Evolutionary conservation across 2,329 filamentous ascomycete species (phyloP).

Genomic region (Alternaria arbusti): DNA sequence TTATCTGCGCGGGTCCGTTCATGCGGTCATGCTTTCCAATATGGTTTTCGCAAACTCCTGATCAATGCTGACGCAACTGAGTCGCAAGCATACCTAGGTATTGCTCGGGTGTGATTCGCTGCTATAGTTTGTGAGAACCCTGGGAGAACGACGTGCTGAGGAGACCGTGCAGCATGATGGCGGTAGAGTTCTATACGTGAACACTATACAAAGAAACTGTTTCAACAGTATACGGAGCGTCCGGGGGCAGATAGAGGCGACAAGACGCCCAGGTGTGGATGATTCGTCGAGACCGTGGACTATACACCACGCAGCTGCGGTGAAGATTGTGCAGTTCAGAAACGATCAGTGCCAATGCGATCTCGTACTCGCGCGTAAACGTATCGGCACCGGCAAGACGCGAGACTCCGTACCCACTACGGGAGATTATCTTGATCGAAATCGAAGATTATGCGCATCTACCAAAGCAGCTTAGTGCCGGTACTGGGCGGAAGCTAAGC

Average conservation of each 20-base stretch:
- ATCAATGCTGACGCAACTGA: background rate
- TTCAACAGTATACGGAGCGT: background rate
- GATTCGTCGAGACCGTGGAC: background rate
- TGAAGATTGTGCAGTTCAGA: background rate
- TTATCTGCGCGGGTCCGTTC: background rate
- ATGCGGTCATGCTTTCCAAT: background rate
- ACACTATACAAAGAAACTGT: background rate
- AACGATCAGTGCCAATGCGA: background rate
- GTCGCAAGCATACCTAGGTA: background rate
- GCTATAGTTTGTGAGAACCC: background rate
- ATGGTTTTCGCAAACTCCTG: background rate
- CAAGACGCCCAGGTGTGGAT: background rate
- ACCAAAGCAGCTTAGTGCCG: slow-evolving; percentile 1
- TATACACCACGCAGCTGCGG: background rate
- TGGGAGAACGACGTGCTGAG: background rate
- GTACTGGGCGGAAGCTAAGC: slow-evolving; percentile 9
- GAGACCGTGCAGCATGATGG: background rate
- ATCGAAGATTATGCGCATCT: background rate
- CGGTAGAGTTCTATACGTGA: background rate
- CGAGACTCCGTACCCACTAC: background rate
- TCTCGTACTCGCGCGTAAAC: background rate
- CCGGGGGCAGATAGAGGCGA: background rate
- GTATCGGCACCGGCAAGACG: background rate
- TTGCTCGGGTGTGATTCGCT: background rate
- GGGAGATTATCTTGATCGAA: background rate